Evolutionary conservation across 352 stramenopile species (phyloP).

Genomic region (Thalassiosira mediterranea): DNA sequence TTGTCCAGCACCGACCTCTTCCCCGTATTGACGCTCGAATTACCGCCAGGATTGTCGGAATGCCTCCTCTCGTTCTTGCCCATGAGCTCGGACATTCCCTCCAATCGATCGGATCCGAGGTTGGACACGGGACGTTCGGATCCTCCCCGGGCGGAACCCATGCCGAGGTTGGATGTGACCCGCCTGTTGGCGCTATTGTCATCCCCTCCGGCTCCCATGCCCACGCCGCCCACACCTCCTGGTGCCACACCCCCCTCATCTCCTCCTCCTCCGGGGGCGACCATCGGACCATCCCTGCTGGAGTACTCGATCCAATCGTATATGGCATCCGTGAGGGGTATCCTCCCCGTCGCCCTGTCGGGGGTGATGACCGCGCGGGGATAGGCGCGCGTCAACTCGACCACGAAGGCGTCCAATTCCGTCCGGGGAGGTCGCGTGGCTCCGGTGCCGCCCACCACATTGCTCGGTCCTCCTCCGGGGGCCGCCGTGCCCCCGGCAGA

Average conservation of each 20-base stretch:
- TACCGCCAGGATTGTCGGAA: neutral
- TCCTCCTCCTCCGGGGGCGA: neutral
- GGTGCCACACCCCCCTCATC: constrained; percentile 6
- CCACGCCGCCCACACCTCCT: neutral
- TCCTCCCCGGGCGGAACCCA: constrained; percentile 25
- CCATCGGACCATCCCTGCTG: constrained; percentile 12
- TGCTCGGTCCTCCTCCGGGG: neutral
- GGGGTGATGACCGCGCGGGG: constrained; percentile 32
- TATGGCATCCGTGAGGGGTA: constrained; percentile 40
- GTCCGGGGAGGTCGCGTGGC: constrained; percentile 14
- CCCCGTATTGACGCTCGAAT: constrained; percentile 8
- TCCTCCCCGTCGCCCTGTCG: constrained; percentile 21
- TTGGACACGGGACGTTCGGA: neutral
- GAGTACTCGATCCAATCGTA: constrained; percentile 54
- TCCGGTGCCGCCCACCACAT: constrained; percentile 16
- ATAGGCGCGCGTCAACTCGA: constrained; percentile 43
- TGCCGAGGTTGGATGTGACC: constrained; percentile 27
- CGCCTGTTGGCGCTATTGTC: no score
- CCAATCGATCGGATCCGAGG: constrained; percentile 25
- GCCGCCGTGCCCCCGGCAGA: neutral
- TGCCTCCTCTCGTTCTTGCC: constrained; percentile 23
- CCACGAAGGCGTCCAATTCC: constrained; percentile 50
- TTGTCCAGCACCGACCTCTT: constrained; percentile 35
- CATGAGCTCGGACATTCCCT: constrained; percentile 53
- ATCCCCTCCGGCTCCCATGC: neutral